A percentile compares a stretch with the other conserved stretches of the same genome.
These are phyloP conservation scores for Panus rudis DNA, from an alignment of 768 basidiomycete species.

Conservation along the genomic window DNA sequence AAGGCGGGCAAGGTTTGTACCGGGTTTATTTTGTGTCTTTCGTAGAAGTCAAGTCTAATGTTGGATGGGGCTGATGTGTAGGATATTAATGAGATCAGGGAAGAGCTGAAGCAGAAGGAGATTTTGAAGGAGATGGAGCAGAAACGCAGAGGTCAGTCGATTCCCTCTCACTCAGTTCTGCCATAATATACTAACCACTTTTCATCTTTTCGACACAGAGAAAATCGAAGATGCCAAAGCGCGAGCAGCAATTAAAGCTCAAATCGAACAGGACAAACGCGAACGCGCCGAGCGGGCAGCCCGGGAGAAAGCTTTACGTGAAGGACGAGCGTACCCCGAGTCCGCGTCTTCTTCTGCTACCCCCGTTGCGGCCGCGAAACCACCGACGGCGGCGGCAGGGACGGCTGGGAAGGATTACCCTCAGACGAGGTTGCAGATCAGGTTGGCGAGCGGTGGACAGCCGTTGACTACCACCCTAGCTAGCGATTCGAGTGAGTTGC, in stretches of 20 bases:
- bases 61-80: too few relatives aligned
- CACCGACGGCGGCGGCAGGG: conserved; percentile 30
- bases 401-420: conserved; percentile 68
- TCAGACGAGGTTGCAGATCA: conserved; percentile 86
- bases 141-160: conserved; percentile 60
- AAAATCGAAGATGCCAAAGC: conserved; percentile 87
- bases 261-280: conserved; percentile 92
- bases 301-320: conserved; percentile 84
- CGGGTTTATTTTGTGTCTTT: too few relatives aligned
- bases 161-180: background rate
- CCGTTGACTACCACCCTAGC: conserved; percentile 76
- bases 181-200: background rate
- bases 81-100: conserved; percentile 69
- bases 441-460: conserved; percentile 72
- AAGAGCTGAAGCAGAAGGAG: conserved; percentile 74
- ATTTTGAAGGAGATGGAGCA: conserved; percentile 77
- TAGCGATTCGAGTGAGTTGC: conserved; percentile 66
- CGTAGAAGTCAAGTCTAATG: too few relatives aligned
- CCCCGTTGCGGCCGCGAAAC: conserved; percentile 26
- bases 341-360: conserved; percentile 22
- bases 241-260: conserved; percentile 79
- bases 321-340: conserved; percentile 51
- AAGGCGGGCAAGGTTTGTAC: conserved; percentile 80
- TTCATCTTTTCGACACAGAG: conserved; percentile 39
- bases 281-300: conserved; percentile 84